Conservation (phyloP, 2,329 filamentous ascomycete genomes). For the Neoscytalidium dimidiatum region DNA sequence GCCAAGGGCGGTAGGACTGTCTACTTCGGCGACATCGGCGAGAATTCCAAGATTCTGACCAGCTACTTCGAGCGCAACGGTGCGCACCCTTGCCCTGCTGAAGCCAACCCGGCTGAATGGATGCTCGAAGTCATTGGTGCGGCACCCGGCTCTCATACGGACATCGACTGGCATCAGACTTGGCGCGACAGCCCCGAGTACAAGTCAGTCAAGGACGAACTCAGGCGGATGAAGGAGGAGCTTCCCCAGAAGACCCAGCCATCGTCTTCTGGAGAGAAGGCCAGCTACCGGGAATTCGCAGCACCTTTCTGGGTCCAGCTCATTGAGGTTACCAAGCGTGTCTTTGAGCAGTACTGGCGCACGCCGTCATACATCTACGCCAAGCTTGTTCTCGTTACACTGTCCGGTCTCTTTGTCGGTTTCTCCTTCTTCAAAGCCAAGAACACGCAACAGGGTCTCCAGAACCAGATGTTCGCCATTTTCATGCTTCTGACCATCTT, state of each 20-base stretch:
- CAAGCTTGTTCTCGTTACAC: constrained; percentile 68
- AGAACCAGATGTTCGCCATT: constrained; percentile 79
- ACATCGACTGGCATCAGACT: constrained; percentile 52
- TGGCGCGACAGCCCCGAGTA: constrained; percentile 54
- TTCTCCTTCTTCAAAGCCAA: constrained; percentile 72
- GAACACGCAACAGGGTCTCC: constrained; percentile 71
- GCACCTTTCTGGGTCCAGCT: constrained; percentile 72
- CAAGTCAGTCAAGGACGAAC: constrained; percentile 45
- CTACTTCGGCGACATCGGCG: constrained; percentile 75
- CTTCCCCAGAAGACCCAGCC: constrained; percentile 39
- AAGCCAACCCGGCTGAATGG: constrained; percentile 81
- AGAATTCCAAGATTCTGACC: constrained; percentile 64
- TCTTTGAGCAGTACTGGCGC: constrained; percentile 92
- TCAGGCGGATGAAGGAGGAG: constrained; percentile 47
- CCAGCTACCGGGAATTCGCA: constrained; percentile 75
- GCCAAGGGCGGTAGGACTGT: constrained; percentile 72
- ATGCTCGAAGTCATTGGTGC: constrained; percentile 65
- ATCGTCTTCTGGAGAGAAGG: constrained; percentile 47
- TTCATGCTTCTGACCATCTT: constrained; percentile 78
- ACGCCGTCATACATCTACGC: constrained; percentile 87
- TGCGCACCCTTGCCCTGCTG: constrained; percentile 62
- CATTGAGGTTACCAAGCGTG: constrained; percentile 66
- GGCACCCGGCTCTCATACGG: constrained; percentile 50
- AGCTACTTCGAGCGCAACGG: constrained; percentile 76
- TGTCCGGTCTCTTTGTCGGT: constrained; percentile 71